Evolutionary conservation across 1,139 yeast species (phyloP).

Genomic region (Yamadazyma conglobata): DNA sequence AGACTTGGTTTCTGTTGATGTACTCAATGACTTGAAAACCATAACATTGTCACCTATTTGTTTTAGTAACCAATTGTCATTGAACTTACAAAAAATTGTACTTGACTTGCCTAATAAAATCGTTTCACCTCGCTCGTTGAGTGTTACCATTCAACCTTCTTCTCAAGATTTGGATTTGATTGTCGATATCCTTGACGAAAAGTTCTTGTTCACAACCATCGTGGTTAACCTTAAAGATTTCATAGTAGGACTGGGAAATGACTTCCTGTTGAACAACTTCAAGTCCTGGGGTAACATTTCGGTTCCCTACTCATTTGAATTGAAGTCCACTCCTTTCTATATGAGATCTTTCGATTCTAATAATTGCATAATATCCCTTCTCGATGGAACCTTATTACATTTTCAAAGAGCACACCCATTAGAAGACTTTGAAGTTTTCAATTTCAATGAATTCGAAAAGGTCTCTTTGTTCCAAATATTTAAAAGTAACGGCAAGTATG

Average conservation of each 20-base stretch:
- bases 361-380: slow-evolving; percentile 52
- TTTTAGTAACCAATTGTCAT: slow-evolving; percentile 21
- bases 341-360: slow-evolving; percentile 44
- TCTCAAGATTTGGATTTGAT: slow-evolving; percentile 17
- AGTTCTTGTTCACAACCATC: slow-evolving; percentile 32
- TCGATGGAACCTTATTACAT: slow-evolving; percentile 69
- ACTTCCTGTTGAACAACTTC: slow-evolving; percentile 28
- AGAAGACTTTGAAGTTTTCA: slow-evolving; percentile 44
- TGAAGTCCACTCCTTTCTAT: slow-evolving; percentile 55
- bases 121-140: slow-evolving; percentile 22
- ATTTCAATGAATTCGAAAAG: slow-evolving; percentile 53
- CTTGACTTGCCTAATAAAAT: slow-evolving; percentile 35
- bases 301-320: slow-evolving; percentile 72
- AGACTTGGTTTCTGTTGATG: slow-evolving; percentile 24
- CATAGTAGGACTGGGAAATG: slow-evolving; percentile 16
- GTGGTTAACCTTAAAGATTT: slow-evolving; percentile 31
- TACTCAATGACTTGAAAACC: slow-evolving; percentile 29
- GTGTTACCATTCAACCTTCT: slow-evolving; percentile 15
- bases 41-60: slow-evolving; percentile 31
- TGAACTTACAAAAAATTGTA: slow-evolving; percentile 26
- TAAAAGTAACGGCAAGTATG: slow-evolving; percentile 25
- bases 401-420: slow-evolving; percentile 37
- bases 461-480: slow-evolving; percentile 38
- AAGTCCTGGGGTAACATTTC: slow-evolving; percentile 60
- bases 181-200: slow-evolving; percentile 27